Evolutionary conservation across 179 eudicot species (phyloP).

Genomic region (Monotropa hypopitys): DNA sequence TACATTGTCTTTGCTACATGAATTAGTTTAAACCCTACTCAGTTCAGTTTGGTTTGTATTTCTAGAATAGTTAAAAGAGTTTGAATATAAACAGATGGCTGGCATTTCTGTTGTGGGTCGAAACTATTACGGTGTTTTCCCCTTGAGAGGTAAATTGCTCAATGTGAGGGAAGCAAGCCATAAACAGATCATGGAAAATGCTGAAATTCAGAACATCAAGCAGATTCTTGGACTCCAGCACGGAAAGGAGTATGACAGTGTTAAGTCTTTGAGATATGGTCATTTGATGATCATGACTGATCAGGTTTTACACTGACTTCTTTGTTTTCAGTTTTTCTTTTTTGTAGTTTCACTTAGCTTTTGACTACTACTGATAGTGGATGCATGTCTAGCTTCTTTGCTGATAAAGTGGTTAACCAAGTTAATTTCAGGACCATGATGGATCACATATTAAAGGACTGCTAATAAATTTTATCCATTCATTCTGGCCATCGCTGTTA

Average conservation of each 20-base stretch:
- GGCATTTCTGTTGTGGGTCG: conserved; percentile 69
- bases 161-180: conserved; percentile 95
- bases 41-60: no score
- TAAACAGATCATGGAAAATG: conserved; percentile 62
- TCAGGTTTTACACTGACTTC: conserved; percentile 46
- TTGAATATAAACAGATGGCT: conserved; percentile 39
- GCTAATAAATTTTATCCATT: conserved; percentile 64
- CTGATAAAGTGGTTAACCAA: neutral
- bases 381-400: neutral
- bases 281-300: conserved; percentile 97
- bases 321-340: neutral
- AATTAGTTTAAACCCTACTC: no score
- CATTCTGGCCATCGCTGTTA: conserved; percentile 90
- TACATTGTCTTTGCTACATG: conserved; percentile 19
- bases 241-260: conserved; percentile 52
- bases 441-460: conserved; percentile 95
- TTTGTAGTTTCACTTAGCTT: neutral
- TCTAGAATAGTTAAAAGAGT: no score
- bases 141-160: conserved; percentile 79
- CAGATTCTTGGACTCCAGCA: conserved; percentile 83
- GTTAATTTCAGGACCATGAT: conserved; percentile 62
- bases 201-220: conserved; percentile 62
- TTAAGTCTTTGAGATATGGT: conserved; percentile 67
- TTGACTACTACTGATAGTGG: neutral
- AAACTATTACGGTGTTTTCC: conserved; percentile 67